Conservation (phyloP, 768 basidiomycete genomes). For the Panaeolus cyanescens region DNA sequence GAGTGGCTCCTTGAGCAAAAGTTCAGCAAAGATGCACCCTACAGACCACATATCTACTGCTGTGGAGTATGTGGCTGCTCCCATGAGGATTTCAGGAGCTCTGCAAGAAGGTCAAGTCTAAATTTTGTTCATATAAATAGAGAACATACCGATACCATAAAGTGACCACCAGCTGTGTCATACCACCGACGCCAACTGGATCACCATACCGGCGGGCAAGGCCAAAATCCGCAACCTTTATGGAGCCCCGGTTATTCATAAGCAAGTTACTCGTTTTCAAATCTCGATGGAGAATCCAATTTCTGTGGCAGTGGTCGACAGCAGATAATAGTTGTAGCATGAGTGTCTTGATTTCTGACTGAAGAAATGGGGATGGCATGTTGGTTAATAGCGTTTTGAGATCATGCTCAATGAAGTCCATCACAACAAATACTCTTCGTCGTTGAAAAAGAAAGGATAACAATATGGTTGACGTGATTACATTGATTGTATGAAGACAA, state of each 20-base stretch:
- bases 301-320: constrained; percentile 89
- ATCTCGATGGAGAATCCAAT: constrained; percentile 98
- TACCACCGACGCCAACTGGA: constrained; percentile 92
- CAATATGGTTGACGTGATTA: constrained; percentile 4
- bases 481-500: constrained; percentile 9
- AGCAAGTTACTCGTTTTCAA: constrained; percentile 96
- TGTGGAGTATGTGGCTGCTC: constrained; percentile 91
- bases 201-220: constrained; percentile 95
- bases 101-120: constrained; percentile 39
- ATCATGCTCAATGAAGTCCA: constrained; percentile 99
- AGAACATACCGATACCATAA: constrained; percentile 91
- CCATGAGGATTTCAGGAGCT: constrained; percentile 93
- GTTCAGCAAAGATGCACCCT: constrained; percentile 97
- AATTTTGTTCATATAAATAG: constrained; percentile 12
- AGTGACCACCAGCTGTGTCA: constrained; percentile 98
- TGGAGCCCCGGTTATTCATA: constrained; percentile 98
- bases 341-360: constrained; percentile 97
- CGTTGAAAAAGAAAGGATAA: constrained; percentile 15
- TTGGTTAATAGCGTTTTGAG: constrained; percentile 92
- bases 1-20: constrained; percentile 93
- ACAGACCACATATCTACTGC: constrained; percentile 99
- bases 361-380: constrained; percentile 96
- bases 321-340: constrained; percentile 93
- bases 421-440: constrained; percentile 94
- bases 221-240: constrained; percentile 99